Base-by-base conservation (phyloP, 2,329 filamentous ascomycete genomes). In the Paecilomyces dactylethromorphus region DNA sequence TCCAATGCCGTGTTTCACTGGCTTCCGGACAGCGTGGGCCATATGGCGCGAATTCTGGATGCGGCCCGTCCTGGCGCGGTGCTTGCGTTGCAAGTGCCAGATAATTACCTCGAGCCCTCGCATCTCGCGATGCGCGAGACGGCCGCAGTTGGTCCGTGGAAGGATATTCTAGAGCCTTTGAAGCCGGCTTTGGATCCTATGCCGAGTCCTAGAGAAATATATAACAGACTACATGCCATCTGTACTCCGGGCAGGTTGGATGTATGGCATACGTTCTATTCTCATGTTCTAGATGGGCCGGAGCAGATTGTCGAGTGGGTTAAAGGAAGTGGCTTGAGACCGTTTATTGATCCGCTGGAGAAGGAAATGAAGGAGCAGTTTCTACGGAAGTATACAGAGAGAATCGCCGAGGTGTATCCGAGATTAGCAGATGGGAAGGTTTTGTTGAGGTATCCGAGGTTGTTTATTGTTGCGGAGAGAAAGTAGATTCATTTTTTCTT, bases 1-100 rank as follows among this genome's bases (percentile, higher is more conserved):
- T 79, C 78, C 53, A 87, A 86, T 59, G 83, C 84, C 0, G 82
- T 82, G 1, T 79, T 86, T 59, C 84, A 87, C 58, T 87, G 84
- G 84, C 69, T 87, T 3, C 60, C 60, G 0, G 63, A 66, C 0
- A 12, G 12, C 22, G 50, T 52, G 11, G 55, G 57, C 22, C 54
- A 62, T 24, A 53, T 58, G 51, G 65, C 75, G 0, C 80, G 83
- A 0, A 68, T 85, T 1, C 68, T 87, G 2, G 22, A 65, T 0
- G 66, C 67, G 0, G 75, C 81, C 39, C 53, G 63, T 0, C 55
- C 74, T 0, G 82, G 82, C 1, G 79, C 78, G 31, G 78, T 82
- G 0, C 71, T 86, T 4, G 84, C 84, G 0, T 74, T 84, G 55
- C 84, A 86, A 60, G 74, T 81, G 1, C 80, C 80, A 0, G 76